Base-by-base conservation (phyloP, 2,329 filamentous ascomycete genomes). In the Cryphonectria nitschkei region DNA sequence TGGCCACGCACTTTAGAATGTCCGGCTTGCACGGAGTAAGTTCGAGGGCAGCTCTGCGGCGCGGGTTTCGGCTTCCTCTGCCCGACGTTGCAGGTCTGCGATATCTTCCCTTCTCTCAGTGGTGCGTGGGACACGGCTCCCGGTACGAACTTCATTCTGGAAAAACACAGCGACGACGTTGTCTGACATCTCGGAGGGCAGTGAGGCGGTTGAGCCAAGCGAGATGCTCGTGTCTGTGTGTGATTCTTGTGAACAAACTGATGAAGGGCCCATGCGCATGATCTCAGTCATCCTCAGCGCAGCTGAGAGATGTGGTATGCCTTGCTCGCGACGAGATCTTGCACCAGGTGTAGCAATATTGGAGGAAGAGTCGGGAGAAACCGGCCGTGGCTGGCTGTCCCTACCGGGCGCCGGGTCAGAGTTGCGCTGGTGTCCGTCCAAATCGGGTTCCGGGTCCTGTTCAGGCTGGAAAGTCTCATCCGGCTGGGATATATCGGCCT, bases 151-250 rank as follows among this genome's bases (percentile, higher is more conserved):
- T 4, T n/a, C 56, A 3, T 26, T 7, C 37, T 6, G 60, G 32
- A 63, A 54, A 9, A 63, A 39, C 13, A n/a, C 16, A 3, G 11
- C 37, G 5, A 39, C 4, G 3, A 19, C 64, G 19, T 56, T 46
- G n/a, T 37, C 34, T 4, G 68, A 70, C 32, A 67, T 34, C 26
- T 63, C 41, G 22, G 68, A 70, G 14, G 58, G 64, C 5, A 32
- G 37, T 14, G 32, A 16, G 16, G 14, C 32, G 37, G 2, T 13
- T 6, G 58, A 56, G 43, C 29, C 26, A 16, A 67, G 37, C 1
- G 64, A 70, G 32, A 70, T 32, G 50, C 68, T 70, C 19, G n/a
- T 60, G 26, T 37, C 65, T 1, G 41, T 58, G 29, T 67, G 34
- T 34, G 37, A 16, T 6, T 29, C 22, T 8, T 14, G 14, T 3